Conservation (phyloP, 306 rosid genomes). For the Senna siamea region DNA sequence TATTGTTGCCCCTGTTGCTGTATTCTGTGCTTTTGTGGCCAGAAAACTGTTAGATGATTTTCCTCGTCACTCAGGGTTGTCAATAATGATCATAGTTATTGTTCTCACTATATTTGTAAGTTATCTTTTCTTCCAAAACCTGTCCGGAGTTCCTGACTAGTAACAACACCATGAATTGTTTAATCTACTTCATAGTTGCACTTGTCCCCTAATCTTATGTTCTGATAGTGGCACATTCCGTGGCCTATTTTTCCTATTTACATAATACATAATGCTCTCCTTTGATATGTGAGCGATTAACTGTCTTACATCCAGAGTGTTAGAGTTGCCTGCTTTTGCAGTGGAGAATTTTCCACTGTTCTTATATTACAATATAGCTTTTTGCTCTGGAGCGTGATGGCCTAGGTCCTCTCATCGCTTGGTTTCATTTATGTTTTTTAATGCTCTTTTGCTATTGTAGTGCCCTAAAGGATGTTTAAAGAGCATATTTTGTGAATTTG, state of each 20-base stretch:
- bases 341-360: background rate
- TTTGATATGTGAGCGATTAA: background rate
- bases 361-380: background rate
- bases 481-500: background rate
- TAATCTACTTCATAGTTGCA: background rate
- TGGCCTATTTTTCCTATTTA: background rate
- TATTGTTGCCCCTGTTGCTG: conserved; percentile 66
- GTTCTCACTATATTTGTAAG: conserved; percentile 71
- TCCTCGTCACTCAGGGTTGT: conserved; percentile 62
- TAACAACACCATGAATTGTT: background rate
- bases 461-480: background rate
- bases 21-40: conserved; percentile 78
- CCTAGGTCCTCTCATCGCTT: conserved; percentile 1
- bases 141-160: background rate
- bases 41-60: conserved; percentile 65
- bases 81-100: conserved; percentile 60
- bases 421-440: background rate
- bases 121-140: conserved; percentile 13
- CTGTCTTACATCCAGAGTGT: background rate
- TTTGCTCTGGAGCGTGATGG: background rate
- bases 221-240: background rate
- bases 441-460: background rate
- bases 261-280: background rate
- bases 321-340: background rate
- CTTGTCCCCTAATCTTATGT: background rate